phyloP scores from a whole-genome alignment of 2,329 filamentous ascomycete genomes.

The Pyrenophora teres region DNA sequence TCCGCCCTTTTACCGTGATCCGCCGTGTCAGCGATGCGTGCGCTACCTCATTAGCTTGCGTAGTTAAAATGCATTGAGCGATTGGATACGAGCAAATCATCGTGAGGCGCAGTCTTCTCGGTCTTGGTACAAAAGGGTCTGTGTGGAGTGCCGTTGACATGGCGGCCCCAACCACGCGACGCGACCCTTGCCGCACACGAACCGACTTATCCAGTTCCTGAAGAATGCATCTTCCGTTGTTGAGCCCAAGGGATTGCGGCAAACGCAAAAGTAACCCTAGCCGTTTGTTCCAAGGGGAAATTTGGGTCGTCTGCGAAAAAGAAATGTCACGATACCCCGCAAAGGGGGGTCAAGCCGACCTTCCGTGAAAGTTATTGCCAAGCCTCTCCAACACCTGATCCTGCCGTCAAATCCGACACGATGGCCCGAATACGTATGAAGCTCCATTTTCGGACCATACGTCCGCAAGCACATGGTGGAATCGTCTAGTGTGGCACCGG shows the following conservation, averaged over 20 bases:
- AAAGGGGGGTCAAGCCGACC: constrained; percentile 7
- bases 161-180: constrained; percentile 15
- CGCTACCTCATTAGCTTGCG: constrained; percentile 15
- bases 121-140: constrained; percentile 1
- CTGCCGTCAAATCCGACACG: too few species aligned
- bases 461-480: too few species aligned
- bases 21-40: constrained; percentile 4
- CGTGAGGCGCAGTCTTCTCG: constrained; percentile 8
- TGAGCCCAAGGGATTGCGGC: not conserved
- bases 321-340: constrained; percentile 12
- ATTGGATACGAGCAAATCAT: constrained; percentile 11
- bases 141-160: constrained; percentile 4
- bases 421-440: not conserved
- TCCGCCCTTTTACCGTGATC: constrained; percentile 11
- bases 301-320: not conserved
- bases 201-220: not conserved
- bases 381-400: not conserved
- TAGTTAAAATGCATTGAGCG: constrained; percentile 4
- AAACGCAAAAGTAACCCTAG: not conserved
- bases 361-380: constrained; percentile 10
- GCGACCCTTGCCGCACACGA: constrained; percentile 2
- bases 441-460: too few species aligned
- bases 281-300: not conserved
- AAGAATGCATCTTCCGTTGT: not conserved
- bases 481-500: too few species aligned